Conservation (phyloP, 1,284 basidiomycete species). For the Ustilago crameri region DNA sequence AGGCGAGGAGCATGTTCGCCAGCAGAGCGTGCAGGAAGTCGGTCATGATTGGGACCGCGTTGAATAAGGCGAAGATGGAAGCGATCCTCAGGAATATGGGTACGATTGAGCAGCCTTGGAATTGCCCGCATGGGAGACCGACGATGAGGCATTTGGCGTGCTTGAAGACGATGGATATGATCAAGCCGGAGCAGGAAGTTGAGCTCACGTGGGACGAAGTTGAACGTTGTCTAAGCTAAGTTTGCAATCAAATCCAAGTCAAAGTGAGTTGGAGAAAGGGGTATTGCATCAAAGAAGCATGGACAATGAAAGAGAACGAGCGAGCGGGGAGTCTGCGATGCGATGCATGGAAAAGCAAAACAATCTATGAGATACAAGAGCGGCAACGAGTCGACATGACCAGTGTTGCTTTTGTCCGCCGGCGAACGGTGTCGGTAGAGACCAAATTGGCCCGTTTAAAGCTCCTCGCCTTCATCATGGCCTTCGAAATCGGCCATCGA, state of each 20-base stretch:
- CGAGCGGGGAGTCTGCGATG: slow-evolving; percentile 1
- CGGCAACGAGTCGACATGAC: background rate
- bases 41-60: slow-evolving; percentile 91
- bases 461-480: slow-evolving; percentile 19
- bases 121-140: slow-evolving; percentile 93
- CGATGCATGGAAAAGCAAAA: background rate
- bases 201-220: slow-evolving; percentile 23
- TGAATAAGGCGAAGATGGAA: slow-evolving; percentile 82
- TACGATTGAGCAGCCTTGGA: slow-evolving; percentile 94
- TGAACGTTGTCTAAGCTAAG: slow-evolving; percentile 11
- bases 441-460: slow-evolving; percentile 7
- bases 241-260: background rate
- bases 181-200: background rate
- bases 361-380: background rate
- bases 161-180: slow-evolving; percentile 21
- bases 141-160: slow-evolving; percentile 79
- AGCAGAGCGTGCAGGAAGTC: slow-evolving; percentile 94
- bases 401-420: no score
- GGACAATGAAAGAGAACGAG: background rate
- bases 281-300: slow-evolving; percentile 1
- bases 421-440: background rate
- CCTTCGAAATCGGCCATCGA: slow-evolving; percentile 4
- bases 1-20: slow-evolving; percentile 95
- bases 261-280: slow-evolving; percentile 2
- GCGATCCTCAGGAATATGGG: slow-evolving; percentile 89